A percentile compares a stretch with the other conserved stretches of the same genome.
These are phyloP conservation scores for Cladosporium sp. DNA, from an alignment of 2,329 filamentous ascomycete genomes.

Conservation along the genomic window DNA sequence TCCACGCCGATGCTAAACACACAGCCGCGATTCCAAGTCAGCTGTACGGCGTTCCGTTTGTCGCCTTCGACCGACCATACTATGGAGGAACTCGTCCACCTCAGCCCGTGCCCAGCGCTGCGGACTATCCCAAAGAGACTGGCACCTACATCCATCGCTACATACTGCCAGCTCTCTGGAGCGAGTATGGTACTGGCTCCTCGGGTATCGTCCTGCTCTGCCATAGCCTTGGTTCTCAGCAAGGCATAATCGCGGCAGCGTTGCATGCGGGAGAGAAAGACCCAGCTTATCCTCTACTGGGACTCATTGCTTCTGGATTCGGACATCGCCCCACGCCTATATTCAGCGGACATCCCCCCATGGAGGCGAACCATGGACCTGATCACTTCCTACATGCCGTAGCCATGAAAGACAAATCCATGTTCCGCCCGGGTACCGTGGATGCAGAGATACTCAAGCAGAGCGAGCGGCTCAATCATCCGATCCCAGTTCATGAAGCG, in stretches of 20 bases:
- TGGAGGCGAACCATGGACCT: not conserved
- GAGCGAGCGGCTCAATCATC: not conserved
- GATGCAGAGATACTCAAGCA: not conserved
- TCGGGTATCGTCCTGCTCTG: slow-evolving; percentile 8
- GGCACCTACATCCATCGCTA: not conserved
- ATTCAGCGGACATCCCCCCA: not conserved
- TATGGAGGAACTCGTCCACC: not conserved
- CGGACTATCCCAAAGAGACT: not conserved
- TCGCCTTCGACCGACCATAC: slow-evolving; percentile 7
- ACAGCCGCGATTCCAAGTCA: slow-evolving; percentile 4
- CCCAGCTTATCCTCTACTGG: not conserved
- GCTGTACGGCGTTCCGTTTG: not conserved
- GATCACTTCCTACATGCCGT: not conserved
- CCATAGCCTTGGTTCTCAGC: not conserved
- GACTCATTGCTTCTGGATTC: slow-evolving; percentile 1
- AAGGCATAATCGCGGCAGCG: not conserved
- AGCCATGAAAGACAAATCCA: not conserved
- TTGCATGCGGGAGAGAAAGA: not conserved
- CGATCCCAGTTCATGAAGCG: not conserved
- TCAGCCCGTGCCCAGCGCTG: not conserved
- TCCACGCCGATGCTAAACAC: slow-evolving; percentile 1
- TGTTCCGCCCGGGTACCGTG: slow-evolving; percentile 4
- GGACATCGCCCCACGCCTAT: not conserved
- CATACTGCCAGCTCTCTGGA: slow-evolving; percentile 3
- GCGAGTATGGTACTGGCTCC: not conserved